Evolutionary conservation across 2,329 filamentous ascomycete genomes (phyloP), one percentile per base, ranked within the genome.

Genomic region (Aspergillus brunneoviolaceus): DNA sequence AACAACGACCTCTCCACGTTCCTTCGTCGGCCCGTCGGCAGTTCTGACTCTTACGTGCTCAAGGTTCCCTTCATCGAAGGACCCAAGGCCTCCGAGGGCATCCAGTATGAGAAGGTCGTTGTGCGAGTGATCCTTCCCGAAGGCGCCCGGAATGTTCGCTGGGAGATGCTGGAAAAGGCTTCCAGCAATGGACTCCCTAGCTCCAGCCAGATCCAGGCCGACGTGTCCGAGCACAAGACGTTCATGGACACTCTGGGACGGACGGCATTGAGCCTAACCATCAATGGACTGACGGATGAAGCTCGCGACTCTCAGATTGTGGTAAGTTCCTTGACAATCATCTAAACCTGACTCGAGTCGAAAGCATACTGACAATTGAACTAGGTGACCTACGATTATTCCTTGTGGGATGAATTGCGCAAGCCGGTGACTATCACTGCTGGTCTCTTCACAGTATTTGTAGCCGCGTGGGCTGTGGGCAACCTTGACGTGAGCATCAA

Each of bases 241-340:
- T 99, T 92, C 78, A 89, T 99, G 79, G 95, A 99, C 77, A 98
- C 95, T 0, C 70, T 94, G 33, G 95, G 95, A 62, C 90, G 95
- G 64, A 96, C 94, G 0, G 85, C 88, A 0, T 82, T 99, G 62
- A 88, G 85, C 54, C 83, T 99, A 70, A 90, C 89, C 63, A 91
- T 92, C 7, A 84, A 87, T 68, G 98, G 97, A 75, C 81, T 98
- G 55, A 91, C 96, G 1, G 95, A 99, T 69, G 95, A 98, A 67
- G 86, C 93, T 71, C 85, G 93, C 57, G 92, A 93, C 70, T 87
- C 90, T 33, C 88, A 95, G 65, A 77, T 98, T 23, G 81, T 96
- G 68, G 89, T 83, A 74, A 67, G 77, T 72, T 57, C 16, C 6
- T 16, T 16, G 16, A 16, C 29, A 9, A 27, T 27, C 21, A 53